These are phyloP conservation scores for Xylaria bambusicola DNA, from an alignment of 495 filamentous ascomycete genomes.

Conservation along the genomic window DNA sequence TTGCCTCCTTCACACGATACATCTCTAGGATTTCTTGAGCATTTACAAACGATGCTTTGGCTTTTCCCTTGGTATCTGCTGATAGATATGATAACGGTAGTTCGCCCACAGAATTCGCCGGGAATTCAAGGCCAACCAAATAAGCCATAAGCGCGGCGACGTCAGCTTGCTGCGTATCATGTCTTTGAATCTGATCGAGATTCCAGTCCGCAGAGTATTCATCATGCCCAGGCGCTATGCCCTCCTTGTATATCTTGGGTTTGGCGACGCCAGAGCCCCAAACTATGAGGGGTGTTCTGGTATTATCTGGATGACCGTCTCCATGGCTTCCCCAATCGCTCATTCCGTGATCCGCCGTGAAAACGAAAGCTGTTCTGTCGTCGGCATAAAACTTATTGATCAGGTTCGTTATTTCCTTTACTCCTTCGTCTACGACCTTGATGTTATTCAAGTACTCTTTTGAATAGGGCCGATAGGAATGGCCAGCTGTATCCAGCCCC, in stretches of 20 bases:
- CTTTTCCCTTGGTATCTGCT: conserved; percentile 71
- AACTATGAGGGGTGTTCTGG: conserved; percentile 85
- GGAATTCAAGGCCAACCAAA: conserved; percentile 85
- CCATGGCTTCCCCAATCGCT: conserved; percentile 98
- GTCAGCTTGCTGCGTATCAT: conserved; percentile 94
- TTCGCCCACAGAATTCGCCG: conserved; percentile 95
- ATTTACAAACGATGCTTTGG: conserved; percentile 83
- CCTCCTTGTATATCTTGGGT: conserved; percentile 58
- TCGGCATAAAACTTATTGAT: conserved; percentile 92
- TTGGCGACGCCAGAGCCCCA: conserved; percentile 93
- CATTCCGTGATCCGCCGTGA: conserved; percentile 99
- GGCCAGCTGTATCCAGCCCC: conserved; percentile 93
- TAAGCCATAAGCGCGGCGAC: conserved; percentile 97
- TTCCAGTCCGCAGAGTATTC: conserved; percentile 91
- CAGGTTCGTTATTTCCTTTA: conserved; percentile 76
- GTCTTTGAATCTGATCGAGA: conserved; percentile 73
- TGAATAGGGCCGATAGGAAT: conserved; percentile 86
- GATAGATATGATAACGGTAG: conserved; percentile 81
- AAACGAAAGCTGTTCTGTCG: conserved; percentile 89
- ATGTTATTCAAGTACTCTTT: conserved; percentile 95
- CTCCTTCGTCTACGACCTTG: conserved; percentile 87
- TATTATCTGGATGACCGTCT: conserved; percentile 97
- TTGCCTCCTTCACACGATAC: conserved; percentile 92
- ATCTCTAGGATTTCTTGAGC: conserved; percentile 90
- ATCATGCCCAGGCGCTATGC: conserved; percentile 76